Base-by-base conservation (phyloP, 164 flowering plant genomes). In the Chimonanthus praecox region DNA sequence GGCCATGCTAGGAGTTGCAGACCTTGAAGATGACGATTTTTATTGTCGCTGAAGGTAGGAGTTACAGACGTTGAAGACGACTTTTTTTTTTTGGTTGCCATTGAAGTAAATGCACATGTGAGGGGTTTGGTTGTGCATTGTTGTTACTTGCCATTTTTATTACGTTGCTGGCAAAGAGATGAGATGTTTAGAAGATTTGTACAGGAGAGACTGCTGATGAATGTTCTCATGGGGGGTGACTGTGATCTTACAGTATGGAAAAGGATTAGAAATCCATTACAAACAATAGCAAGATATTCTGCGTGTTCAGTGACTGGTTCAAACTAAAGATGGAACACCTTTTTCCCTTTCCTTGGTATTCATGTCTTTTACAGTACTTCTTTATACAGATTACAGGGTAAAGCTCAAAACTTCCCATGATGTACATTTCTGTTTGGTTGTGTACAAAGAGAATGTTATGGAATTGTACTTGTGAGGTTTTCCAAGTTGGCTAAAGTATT, bases 1-100 rank as follows among this genome's bases (percentile, higher is more conserved):
- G 71, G 98, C 98, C 33, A 93, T 91, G 98, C 80, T 88, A 33
- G 98, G 94, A 47, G 93, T 91, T 72, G 72, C 97, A n/a, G 98
- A 92, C 49, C 81, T 87, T 48, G 96, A 90, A 51, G 93, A 89
- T 47, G 89, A 89, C 20, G 92, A 88, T 64, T 60, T 66, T 13
- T 46, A 66, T 66, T 45, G 69, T 11, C 48, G 69, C 11, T 66
- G 49, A 66, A 11, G 66, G 33, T 33, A 33, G 33, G 33, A 33
- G 33, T 33, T 33, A 33, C 33, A 33, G 33, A 33, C 1, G 2
- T 33, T 33, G 33, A 33, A 33, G 33, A 33, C 2, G 33, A 33
- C 1, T 33, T 33, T 33, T 33, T 33, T 33, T 33, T 33, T 33
- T 33, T 33, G 33, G 33, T 33, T 33, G 33, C 33, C 33, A 33